phyloP scores from a whole-genome alignment of 768 basidiomycete genomes.

The Vararia minispora region DNA sequence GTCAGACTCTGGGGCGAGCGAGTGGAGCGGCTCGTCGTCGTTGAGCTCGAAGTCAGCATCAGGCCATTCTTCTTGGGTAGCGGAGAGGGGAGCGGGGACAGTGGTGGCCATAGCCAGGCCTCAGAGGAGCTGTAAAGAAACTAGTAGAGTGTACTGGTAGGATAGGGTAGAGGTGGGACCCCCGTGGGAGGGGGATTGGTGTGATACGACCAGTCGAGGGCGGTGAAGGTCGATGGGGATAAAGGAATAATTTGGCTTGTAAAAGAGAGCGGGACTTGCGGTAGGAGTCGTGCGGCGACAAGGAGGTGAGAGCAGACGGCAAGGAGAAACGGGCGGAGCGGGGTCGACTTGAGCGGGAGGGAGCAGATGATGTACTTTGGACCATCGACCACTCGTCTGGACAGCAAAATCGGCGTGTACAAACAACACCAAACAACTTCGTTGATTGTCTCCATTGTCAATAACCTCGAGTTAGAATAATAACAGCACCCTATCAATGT shows the following conservation, averaged over 20 bases:
- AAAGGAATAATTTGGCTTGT: too few relatives aligned
- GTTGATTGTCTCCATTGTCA: background rate
- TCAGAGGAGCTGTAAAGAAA: too few relatives aligned
- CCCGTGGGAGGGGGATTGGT: conserved; percentile 11
- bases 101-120: conserved; percentile 44
- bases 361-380: background rate
- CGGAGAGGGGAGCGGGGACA: conserved; percentile 43
- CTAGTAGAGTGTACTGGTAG: background rate
- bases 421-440: conserved; percentile 1
- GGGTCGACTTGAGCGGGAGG: background rate
- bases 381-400: too few relatives aligned
- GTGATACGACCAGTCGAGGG: conserved; percentile 9
- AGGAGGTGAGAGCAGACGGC: too few relatives aligned
- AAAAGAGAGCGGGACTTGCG: too few relatives aligned
- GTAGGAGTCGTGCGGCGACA: too few relatives aligned
- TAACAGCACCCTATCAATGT: too few relatives aligned
- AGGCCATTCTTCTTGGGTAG: conserved; percentile 68
- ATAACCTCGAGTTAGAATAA: background rate
- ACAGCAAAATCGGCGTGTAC: background rate
- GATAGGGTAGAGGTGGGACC: conserved; percentile 11
- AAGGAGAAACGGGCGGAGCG: too few relatives aligned
- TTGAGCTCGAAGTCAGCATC: conserved; percentile 83
- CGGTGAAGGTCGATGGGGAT: too few relatives aligned
- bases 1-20: conserved; percentile 47
- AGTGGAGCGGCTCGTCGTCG: conserved; percentile 57